These are phyloP conservation scores for Oidiodendron maius DNA, from an alignment of 495 filamentous ascomycete species.

Conservation along the genomic window DNA sequence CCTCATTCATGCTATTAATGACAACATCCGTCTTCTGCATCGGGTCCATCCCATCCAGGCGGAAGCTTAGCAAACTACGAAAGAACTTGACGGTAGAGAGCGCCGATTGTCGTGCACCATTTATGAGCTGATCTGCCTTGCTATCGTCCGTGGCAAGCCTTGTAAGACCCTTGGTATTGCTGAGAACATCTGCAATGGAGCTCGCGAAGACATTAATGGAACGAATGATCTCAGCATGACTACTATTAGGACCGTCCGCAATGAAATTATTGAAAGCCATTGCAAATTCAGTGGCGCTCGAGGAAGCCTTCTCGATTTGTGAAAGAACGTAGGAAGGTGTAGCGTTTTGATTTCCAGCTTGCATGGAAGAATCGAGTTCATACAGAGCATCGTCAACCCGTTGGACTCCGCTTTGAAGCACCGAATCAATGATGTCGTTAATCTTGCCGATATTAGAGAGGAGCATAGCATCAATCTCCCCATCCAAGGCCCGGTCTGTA, in stretches of 20 bases:
- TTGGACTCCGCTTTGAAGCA: slow-evolving; percentile 87
- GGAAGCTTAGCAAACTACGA: slow-evolving; percentile 88
- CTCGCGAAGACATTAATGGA: slow-evolving; percentile 85
- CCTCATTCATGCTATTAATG: slow-evolving; percentile 92
- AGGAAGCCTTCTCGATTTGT: slow-evolving; percentile 94
- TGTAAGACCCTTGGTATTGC: slow-evolving; percentile 92
- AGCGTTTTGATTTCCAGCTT: slow-evolving; percentile 96
- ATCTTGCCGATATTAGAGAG: slow-evolving; percentile 84
- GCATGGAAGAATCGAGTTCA: slow-evolving; percentile 95
- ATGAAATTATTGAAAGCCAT: slow-evolving; percentile 98
- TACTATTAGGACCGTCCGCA: slow-evolving; percentile 90
- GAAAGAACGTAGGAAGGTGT: slow-evolving; percentile 94
- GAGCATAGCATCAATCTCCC: slow-evolving; percentile 83
- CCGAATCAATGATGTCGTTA: slow-evolving; percentile 96
- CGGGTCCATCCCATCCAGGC: slow-evolving; percentile 80
- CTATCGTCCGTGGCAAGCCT: slow-evolving; percentile 93
- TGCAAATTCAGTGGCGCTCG: slow-evolving; percentile 90
- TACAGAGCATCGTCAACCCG: slow-evolving; percentile 96
- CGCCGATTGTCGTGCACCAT: slow-evolving; percentile 76
- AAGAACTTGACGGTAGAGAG: slow-evolving; percentile 91
- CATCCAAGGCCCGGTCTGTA: slow-evolving; percentile 76
- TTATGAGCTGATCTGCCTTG: slow-evolving; percentile 78
- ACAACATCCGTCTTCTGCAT: slow-evolving; percentile 90
- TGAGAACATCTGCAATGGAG: slow-evolving; percentile 87
- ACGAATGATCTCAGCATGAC: slow-evolving; percentile 86